Evolutionary conservation across 257 asterid species (phyloP).

Genomic region (Sherardia arvensis): DNA sequence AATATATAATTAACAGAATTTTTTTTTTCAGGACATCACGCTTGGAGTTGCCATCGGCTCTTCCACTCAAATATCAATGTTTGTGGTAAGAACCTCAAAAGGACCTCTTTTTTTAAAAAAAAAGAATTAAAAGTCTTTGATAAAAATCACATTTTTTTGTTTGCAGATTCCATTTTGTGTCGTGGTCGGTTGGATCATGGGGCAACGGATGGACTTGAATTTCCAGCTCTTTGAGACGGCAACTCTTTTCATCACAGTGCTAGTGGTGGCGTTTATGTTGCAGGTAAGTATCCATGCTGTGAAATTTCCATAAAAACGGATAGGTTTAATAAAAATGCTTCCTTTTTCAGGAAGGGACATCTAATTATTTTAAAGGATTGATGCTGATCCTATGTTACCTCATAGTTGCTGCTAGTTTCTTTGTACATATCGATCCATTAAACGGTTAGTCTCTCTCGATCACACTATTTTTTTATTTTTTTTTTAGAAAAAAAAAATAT

Average conservation of each 20-base stretch:
- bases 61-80: conserved; percentile 97
- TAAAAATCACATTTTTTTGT: conserved; percentile 4
- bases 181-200: conserved; percentile 94
- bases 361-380: conserved; percentile 49
- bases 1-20: conserved; percentile 2
- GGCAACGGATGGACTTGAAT: conserved; percentile 93
- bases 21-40: conserved; percentile 33
- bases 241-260: conserved; percentile 84
- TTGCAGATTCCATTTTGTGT: conserved; percentile 98
- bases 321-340: background rate
- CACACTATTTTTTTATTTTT: background rate
- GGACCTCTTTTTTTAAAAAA: background rate
- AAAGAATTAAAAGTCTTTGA: background rate
- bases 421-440: conserved; percentile 35
- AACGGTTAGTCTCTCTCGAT: conserved; percentile 53
- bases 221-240: conserved; percentile 97
- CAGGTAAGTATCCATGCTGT: conserved; percentile 40
- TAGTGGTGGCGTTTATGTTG: conserved; percentile 98
- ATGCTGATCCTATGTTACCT: conserved; percentile 56
- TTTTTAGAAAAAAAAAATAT: no score
- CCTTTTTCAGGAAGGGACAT: conserved; percentile 40
- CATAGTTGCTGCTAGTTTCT: conserved; percentile 55
- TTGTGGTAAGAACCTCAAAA: conserved; percentile 54
- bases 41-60: conserved; percentile 98
- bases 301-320: background rate